Conservation (phyloP, 1,284 basidiomycete genomes). For the Ustanciosporium gigantosporum region DNA sequence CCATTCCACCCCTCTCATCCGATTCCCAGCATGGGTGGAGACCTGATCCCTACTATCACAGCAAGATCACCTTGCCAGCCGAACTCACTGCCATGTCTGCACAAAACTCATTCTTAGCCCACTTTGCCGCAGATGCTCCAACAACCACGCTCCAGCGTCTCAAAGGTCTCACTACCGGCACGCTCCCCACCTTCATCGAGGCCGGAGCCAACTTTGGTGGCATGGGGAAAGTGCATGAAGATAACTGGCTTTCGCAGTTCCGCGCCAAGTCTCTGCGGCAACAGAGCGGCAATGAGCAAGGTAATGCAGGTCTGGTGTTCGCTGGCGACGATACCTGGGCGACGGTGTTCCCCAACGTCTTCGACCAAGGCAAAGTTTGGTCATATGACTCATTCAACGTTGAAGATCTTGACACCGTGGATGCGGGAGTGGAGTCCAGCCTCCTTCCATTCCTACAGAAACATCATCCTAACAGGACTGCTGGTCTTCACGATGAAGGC, state of each 20-base stretch:
- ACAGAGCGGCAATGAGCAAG: not conserved
- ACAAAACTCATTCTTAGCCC: constrained; percentile 77
- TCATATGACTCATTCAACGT: constrained; percentile 98
- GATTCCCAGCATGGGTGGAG: constrained; percentile 6
- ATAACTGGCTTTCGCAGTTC: constrained; percentile 69
- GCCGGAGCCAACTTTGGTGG: constrained; percentile 87
- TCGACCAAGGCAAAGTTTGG: constrained; percentile 72
- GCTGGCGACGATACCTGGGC: constrained; percentile 98
- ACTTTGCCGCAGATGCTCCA: constrained; percentile 89
- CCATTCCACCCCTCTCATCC: constrained; percentile 66
- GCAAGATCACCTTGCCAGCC: constrained; percentile 77
- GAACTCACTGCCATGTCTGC: constrained; percentile 72
- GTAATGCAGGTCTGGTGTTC: constrained; percentile 66
- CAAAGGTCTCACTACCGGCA: constrained; percentile 93
- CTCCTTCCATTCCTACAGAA: constrained; percentile 78
- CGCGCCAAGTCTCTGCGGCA: constrained; percentile 44
- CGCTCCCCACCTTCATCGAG: constrained; percentile 93
- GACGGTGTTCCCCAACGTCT: constrained; percentile 78
- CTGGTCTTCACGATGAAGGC: constrained; percentile 7
- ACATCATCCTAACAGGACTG: constrained; percentile 16
- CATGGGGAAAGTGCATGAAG: constrained; percentile 71
- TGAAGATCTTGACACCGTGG: constrained; percentile 94
- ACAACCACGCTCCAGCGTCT: constrained; percentile 93
- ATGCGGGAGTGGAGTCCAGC: constrained; percentile 80
- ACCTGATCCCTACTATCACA: constrained; percentile 71